Evolutionary conservation across 1,139 yeast species (phyloP).

Genomic region (Hyphopichia wangnamkhiaoensis): DNA sequence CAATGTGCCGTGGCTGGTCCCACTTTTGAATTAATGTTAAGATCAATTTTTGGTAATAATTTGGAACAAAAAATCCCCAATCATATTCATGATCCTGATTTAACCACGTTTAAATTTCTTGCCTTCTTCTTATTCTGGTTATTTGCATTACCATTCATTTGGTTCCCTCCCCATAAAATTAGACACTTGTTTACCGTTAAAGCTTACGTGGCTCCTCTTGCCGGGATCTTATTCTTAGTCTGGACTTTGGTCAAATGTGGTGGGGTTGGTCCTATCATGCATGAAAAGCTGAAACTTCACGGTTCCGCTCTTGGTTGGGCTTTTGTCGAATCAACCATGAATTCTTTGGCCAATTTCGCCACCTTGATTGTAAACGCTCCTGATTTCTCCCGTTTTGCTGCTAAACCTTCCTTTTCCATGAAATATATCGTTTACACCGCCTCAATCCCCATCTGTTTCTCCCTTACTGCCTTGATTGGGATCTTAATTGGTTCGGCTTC

Average conservation of each 20-base stretch:
- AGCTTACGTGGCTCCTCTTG: slow-evolving; percentile 74
- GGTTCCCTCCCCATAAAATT: slow-evolving; percentile 78
- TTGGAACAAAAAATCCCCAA: slow-evolving; percentile 45
- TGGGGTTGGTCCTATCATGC: slow-evolving; percentile 71
- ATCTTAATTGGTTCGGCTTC: slow-evolving; percentile 86
- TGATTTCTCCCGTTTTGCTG: slow-evolving; percentile 84
- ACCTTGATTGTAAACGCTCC: slow-evolving; percentile 87
- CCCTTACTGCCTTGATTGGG: slow-evolving; percentile 82
- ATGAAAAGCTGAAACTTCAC: slow-evolving; percentile 44
- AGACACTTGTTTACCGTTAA: slow-evolving; percentile 82
- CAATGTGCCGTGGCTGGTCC: slow-evolving; percentile 84
- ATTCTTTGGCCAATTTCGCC: slow-evolving; percentile 81
- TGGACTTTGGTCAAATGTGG: slow-evolving; percentile 80
- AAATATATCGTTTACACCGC: slow-evolving; percentile 50
- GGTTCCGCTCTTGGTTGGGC: slow-evolving; percentile 81
- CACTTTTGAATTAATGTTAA: slow-evolving; percentile 71
- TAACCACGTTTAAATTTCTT: slow-evolving; percentile 68
- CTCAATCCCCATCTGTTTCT: slow-evolving; percentile 75
- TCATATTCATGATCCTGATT: slow-evolving; percentile 48
- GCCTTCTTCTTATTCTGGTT: slow-evolving; percentile 80
- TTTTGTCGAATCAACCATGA: slow-evolving; percentile 75
- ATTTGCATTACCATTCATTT: slow-evolving; percentile 71
- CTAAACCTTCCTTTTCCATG: slow-evolving; percentile 41
- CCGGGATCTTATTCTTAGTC: slow-evolving; percentile 74
- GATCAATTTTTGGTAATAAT: slow-evolving; percentile 66